These are phyloP conservation scores for Oryza rufipogon DNA, from an alignment of 176 grass and related monocot species.

Conservation along the genomic window DNA sequence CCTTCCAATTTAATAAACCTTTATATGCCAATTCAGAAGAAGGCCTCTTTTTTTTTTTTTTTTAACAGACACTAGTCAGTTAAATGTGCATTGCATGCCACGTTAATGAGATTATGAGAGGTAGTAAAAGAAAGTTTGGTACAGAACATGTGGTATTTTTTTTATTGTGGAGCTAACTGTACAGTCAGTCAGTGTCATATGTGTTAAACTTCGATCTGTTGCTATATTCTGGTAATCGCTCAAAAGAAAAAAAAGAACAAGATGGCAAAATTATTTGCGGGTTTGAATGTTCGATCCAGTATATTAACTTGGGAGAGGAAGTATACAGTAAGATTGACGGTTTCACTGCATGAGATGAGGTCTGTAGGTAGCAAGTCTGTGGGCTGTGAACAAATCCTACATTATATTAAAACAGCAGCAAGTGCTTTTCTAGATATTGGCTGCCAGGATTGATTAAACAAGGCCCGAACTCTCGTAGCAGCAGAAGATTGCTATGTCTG, in stretches of 20 bases:
- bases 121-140: background rate
- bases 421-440: background rate
- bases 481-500: background rate
- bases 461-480: background rate
- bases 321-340: conserved; percentile 16
- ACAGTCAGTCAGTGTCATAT: conserved; percentile 18
- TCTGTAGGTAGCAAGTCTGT: background rate
- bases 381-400: conserved; percentile 10
- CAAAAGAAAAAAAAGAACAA: background rate
- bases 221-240: conserved; percentile 19
- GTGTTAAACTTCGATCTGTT: conserved; percentile 18
- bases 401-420: background rate
- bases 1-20: conserved; percentile 11
- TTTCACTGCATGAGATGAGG: conserved; percentile 19
- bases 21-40: conserved; percentile 5
- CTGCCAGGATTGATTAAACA: background rate
- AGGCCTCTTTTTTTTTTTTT: conserved; percentile 22
- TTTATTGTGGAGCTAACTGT: background rate
- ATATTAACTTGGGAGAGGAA: background rate
- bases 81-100: conserved; percentile 28
- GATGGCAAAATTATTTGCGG: background rate
- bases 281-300: conserved; percentile 9
- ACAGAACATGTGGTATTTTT: conserved; percentile 9
- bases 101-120: conserved; percentile 19
- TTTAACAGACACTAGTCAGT: conserved; percentile 15